These are phyloP conservation scores for Solanum corneliomulleri DNA, from an alignment of 257 asterid genomes.

Conservation along the genomic window DNA sequence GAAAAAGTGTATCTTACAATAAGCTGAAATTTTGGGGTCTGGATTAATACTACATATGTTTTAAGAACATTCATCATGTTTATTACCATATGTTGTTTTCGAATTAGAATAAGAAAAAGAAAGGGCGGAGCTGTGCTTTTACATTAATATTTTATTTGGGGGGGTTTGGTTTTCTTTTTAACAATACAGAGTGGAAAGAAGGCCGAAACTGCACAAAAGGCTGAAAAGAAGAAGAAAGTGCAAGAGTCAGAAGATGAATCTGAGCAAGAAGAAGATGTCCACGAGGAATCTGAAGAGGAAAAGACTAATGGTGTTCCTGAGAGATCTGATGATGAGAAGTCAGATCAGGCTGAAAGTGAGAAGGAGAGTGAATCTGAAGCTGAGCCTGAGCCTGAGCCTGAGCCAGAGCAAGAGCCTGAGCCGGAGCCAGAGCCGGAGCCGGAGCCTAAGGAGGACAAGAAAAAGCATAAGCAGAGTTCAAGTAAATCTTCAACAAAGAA, in stretches of 20 bases:
- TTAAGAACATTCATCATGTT: not conserved
- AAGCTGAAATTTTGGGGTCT: not conserved
- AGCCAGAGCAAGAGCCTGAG: not conserved
- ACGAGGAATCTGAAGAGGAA: slow-evolving; percentile 22
- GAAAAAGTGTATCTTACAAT: not conserved
- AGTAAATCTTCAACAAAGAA: slow-evolving; percentile 42
- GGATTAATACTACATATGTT: not conserved
- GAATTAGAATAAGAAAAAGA: not conserved
- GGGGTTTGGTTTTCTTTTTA: not conserved
- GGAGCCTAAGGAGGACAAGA: slow-evolving; percentile 33
- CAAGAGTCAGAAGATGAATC: slow-evolving; percentile 54
- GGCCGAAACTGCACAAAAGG: slow-evolving; percentile 26
- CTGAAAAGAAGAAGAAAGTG: slow-evolving; percentile 26
- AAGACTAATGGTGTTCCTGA: slow-evolving; percentile 40
- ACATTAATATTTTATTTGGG: not conserved
- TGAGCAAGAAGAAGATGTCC: slow-evolving; percentile 40
- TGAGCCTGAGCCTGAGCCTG: slow-evolving; percentile 1
- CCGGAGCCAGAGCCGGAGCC: fast-evolving
- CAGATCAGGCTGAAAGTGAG: slow-evolving; percentile 54
- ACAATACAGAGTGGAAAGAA: slow-evolving; percentile 35
- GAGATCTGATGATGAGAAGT: slow-evolving; percentile 56
- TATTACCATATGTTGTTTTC: not conserved
- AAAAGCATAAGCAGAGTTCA: slow-evolving; percentile 24
- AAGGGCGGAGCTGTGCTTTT: not conserved
- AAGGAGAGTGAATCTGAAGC: slow-evolving; percentile 42